A percentile compares a stretch with the other conserved stretches of the same genome.
Evolutionary conservation across 495 filamentous ascomycete species (phyloP).

Genomic region (Penicillium verhagenii): DNA sequence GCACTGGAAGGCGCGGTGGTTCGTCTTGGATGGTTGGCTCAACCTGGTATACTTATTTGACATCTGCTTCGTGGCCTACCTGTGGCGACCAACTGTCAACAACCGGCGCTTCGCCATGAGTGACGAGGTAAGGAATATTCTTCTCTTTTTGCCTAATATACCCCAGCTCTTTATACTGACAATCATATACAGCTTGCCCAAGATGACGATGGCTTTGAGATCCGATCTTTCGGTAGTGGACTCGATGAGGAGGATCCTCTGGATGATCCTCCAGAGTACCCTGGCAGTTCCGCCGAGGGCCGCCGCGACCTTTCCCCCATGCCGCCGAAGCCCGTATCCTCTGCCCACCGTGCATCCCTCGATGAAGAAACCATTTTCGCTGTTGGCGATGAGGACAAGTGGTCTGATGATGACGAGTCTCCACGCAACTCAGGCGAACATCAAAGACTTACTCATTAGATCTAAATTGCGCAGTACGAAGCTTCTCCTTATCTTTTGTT

Average conservation of each 20-base stretch:
- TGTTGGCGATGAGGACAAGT: constrained; percentile 83
- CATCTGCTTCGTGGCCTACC: constrained; percentile 87
- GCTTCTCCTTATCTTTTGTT: background rate
- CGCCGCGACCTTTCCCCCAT: constrained; percentile 48
- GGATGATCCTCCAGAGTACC: constrained; percentile 40
- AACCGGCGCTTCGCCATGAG: constrained; percentile 98
- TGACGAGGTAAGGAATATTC: constrained; percentile 67
- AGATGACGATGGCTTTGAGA: constrained; percentile 98
- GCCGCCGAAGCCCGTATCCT: constrained; percentile 51
- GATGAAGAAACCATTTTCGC: constrained; percentile 96
- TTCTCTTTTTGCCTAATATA: background rate
- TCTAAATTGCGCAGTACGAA: background rate
- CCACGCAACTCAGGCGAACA: constrained; percentile 56
- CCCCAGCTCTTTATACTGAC: constrained; percentile 24
- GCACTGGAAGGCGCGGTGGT: constrained; percentile 97
- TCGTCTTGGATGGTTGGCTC: constrained; percentile 95
- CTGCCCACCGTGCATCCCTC: constrained; percentile 62
- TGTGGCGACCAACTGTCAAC: constrained; percentile 96
- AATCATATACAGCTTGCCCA: constrained; percentile 69
- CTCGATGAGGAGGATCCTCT: constrained; percentile 66
- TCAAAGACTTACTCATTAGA: constrained; percentile 56
- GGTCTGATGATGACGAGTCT: constrained; percentile 62
- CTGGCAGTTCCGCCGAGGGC: constrained; percentile 25
- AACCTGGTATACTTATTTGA: constrained; percentile 95
- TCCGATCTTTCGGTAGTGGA: constrained; percentile 83